These are phyloP conservation scores for Amorphotheca resinae DNA, from an alignment of 495 filamentous ascomycete species.

Conservation along the genomic window DNA sequence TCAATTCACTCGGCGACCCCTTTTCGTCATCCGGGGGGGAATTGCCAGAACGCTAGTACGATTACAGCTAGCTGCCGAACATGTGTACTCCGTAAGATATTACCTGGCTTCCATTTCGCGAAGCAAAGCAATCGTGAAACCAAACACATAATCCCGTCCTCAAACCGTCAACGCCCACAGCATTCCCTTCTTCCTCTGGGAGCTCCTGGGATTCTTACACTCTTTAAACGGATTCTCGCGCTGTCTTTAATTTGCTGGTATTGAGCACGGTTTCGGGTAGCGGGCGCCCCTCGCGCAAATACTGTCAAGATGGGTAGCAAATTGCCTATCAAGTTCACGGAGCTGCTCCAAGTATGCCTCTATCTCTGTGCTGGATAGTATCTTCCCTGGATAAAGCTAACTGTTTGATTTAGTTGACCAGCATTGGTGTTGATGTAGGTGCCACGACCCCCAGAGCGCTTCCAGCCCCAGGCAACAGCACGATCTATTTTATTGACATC, in stretches of 20 bases:
- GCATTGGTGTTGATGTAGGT: slow-evolving; percentile 70
- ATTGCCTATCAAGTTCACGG: slow-evolving; percentile 88
- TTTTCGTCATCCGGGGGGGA: neutral
- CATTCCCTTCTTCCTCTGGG: slow-evolving; percentile 10
- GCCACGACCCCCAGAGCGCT: slow-evolving; percentile 5
- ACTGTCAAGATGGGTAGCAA: slow-evolving; percentile 50
- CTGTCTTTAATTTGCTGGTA: slow-evolving; percentile 9
- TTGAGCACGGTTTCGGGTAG: slow-evolving; percentile 11
- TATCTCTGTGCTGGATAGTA: neutral
- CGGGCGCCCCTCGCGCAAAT: slow-evolving; percentile 17
- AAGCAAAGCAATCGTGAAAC: slow-evolving; percentile 13
- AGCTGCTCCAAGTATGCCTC: slow-evolving; percentile 69
- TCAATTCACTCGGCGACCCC: neutral
- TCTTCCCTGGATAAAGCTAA: slow-evolving; percentile 8
- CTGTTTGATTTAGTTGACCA: slow-evolving; percentile 46
- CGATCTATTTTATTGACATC: slow-evolving; percentile 26
- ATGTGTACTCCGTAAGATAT: no score
- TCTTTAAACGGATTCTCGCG: slow-evolving; percentile 6
- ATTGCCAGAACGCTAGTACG: neutral
- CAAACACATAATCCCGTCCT: slow-evolving; percentile 4
- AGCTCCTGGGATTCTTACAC: slow-evolving; percentile 9
- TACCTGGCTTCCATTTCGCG: slow-evolving; percentile 6
- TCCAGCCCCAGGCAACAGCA: slow-evolving; percentile 7
- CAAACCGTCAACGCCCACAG: slow-evolving; percentile 4
- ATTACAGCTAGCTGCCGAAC: neutral